A percentile compares a stretch with the other conserved stretches of the same genome.
phyloP scores from a whole-genome alignment of 148 eudicot genomes.

The Chenopodium berlandieri region DNA sequence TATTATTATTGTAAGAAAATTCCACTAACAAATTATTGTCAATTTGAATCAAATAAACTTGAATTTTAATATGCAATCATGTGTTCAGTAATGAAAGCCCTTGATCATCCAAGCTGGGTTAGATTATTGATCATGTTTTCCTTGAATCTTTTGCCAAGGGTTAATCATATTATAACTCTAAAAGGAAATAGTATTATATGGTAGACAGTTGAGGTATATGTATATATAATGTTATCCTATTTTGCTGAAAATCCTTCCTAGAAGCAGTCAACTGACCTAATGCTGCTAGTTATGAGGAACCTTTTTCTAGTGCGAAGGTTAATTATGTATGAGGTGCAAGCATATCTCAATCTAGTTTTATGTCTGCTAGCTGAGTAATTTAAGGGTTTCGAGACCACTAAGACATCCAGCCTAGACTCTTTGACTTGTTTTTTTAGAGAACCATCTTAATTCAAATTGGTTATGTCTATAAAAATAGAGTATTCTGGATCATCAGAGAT shows the following conservation, averaged over 20 bases:
- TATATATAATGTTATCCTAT: too few relatives aligned
- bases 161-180: too few relatives aligned
- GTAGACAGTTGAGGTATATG: too few relatives aligned
- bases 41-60: too few relatives aligned
- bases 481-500: constrained; percentile 1
- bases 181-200: too few relatives aligned
- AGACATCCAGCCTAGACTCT: neutral
- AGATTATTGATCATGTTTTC: too few relatives aligned
- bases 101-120: too few relatives aligned
- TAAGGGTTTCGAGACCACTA: neutral
- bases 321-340: neutral
- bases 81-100: too few relatives aligned
- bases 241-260: neutral
- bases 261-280: neutral
- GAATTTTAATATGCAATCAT: too few relatives aligned
- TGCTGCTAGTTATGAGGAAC: neutral
- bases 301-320: neutral
- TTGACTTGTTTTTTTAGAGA: neutral
- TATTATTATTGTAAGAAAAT: too few relatives aligned
- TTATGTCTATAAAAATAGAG: constrained; percentile 6
- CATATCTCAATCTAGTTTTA: neutral
- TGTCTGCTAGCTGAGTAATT: neutral
- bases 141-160: too few relatives aligned
- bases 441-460: neutral
- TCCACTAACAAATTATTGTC: too few relatives aligned